Conservation (phyloP, 108 stramenopile species). For the Nitzschia palea region DNA sequence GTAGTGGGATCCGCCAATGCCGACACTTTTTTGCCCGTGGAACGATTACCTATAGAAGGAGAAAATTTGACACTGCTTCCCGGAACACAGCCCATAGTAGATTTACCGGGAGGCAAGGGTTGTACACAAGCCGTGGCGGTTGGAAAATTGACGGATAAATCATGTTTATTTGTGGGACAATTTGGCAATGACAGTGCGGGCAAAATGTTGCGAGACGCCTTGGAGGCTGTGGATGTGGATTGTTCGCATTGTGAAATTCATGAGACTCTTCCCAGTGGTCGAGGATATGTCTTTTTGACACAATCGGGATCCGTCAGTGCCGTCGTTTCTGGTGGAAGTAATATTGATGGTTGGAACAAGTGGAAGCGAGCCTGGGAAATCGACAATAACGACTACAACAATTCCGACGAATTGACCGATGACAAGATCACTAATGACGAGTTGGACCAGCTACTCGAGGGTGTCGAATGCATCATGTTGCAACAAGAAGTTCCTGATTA, state of each 20-base stretch:
- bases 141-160: conserved; percentile 38
- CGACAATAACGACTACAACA: neutral
- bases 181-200: conserved; percentile 69
- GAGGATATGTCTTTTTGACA: conserved; percentile 75
- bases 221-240: conserved; percentile 46
- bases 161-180: conserved; percentile 63
- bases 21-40: conserved; percentile 79
- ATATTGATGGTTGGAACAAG: conserved; percentile 58
- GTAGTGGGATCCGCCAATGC: conserved; percentile 75
- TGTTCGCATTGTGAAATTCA: conserved; percentile 36
- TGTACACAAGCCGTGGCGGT: conserved; percentile 82
- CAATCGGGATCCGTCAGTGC: conserved; percentile 69
- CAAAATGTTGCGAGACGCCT: conserved; percentile 35
- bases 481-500: conserved; percentile 79
- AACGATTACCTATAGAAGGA: conserved; percentile 65
- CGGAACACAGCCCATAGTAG: conserved; percentile 38
- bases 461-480: conserved; percentile 44
- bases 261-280: conserved; percentile 50
- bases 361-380: conserved; percentile 44
- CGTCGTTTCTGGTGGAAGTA: conserved; percentile 77
- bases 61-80: conserved; percentile 70
- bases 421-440: conserved; percentile 24
- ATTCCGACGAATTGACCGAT: neutral
- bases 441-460: conserved; percentile 28
- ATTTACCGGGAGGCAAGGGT: conserved; percentile 81